These are phyloP conservation scores for Nepenthes mirabilis DNA, from an alignment of 148 eudicot genomes.

Conservation along the genomic window DNA sequence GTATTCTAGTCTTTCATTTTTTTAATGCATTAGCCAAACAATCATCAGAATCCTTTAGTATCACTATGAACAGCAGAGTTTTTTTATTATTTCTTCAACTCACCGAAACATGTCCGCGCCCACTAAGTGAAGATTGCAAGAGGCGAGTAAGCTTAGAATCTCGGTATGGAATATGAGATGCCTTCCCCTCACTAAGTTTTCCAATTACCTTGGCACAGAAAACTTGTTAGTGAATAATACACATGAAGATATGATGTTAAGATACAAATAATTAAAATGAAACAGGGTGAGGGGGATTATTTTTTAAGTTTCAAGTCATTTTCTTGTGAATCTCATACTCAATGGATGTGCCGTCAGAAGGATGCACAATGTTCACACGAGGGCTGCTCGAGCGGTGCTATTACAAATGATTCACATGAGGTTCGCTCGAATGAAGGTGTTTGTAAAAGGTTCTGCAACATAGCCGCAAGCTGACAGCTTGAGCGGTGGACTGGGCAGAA, in stretches of 20 bases:
- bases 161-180: slow-evolving; percentile 89
- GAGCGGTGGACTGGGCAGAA: too few species aligned
- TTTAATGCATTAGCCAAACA: neutral
- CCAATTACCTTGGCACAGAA: slow-evolving; percentile 71
- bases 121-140: slow-evolving; percentile 88
- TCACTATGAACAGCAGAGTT: too few species aligned
- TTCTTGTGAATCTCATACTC: too few species aligned
- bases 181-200: slow-evolving; percentile 96
- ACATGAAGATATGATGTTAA: slow-evolving; percentile 1
- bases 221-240: neutral
- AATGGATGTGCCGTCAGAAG: too few species aligned
- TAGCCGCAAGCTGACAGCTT: too few species aligned
- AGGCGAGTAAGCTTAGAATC: slow-evolving; percentile 98
- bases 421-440: too few species aligned
- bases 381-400: too few species aligned
- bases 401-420: too few species aligned
- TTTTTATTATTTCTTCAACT: slow-evolving; percentile 9
- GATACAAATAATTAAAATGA: neutral
- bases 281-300: neutral
- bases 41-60: neutral
- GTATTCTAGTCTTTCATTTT: too few species aligned
- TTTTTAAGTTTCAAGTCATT: too few species aligned
- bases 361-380: too few species aligned
- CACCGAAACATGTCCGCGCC: slow-evolving; percentile 98
- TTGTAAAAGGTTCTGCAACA: too few species aligned